Evolutionary conservation across 768 basidiomycete genomes (phyloP), one percentile per base, ranked within the genome.

Genomic region (Porpolomopsis calyptriformis): DNA sequence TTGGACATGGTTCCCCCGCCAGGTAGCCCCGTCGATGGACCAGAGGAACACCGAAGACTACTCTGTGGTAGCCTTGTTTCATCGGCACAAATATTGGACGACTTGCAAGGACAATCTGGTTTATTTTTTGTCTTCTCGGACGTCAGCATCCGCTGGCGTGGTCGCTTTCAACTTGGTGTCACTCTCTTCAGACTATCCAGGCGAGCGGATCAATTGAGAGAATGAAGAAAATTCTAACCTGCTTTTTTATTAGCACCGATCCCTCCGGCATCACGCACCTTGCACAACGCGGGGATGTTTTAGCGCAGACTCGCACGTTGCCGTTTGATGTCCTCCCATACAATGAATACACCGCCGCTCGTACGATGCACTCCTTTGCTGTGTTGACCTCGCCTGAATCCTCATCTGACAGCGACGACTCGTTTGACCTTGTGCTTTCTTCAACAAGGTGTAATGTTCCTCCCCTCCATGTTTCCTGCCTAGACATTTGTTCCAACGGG

Each of bases 101-200:
- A 94, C 60, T 71, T 85, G 31, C 78, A 85, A 60, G 87, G 87
- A 47, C 78, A 82, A 41, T 70, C 72, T 55, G 85, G 90, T n/a
- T 68, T 87, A 37, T 92, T 85, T 62, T 92, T 96, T 56, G 64
- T 91, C 45, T 96, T 93, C 57, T 82, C 91, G 5, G 91, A 96
- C 62, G 87, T 88, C 55, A 89, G 87, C 59, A 78, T 94, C 47
- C 76, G 87, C 14, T 76, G 75, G 68, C 71, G 76, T 20, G 91
- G 91, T 6, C 74, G 71, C 14, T 96, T 82, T 65, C 76, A 78
- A 56, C 70, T 93, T 45, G 76, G 79, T 43, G 72, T 90, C 45
- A 80, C 75, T 41, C 70, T 93, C 43, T 69, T 87, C 62, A 74
- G 76, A 57, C 76, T 87, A 55, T 81, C 80, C 54, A 78, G 76